Evolutionary conservation across 495 filamentous ascomycete species (phyloP).

Genomic region (Penicillium cinerascens): DNA sequence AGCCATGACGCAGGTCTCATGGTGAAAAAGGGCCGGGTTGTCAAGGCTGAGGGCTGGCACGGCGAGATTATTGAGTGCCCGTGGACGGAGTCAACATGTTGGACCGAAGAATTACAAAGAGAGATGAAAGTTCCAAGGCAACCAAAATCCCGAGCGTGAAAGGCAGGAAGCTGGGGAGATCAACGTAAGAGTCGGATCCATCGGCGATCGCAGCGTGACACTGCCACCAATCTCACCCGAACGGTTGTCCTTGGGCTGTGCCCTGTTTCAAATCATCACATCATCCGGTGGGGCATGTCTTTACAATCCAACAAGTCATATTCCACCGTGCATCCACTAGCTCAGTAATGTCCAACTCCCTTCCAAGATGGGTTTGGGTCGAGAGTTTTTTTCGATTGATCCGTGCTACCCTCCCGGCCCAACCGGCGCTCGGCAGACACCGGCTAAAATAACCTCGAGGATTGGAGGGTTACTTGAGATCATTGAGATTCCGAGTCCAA

Average conservation of each 20-base stretch:
- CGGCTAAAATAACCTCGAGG: not conserved
- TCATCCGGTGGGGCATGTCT: not conserved
- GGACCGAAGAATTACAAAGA: not conserved
- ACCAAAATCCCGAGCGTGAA: not conserved
- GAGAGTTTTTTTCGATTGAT: not conserved
- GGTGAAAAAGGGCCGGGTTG: not conserved
- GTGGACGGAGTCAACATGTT: not conserved
- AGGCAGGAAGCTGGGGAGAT: not conserved
- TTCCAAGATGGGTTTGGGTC: not conserved
- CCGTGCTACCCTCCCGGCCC: not conserved
- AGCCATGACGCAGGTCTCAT: constrained; percentile 16
- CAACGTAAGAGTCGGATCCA: not conserved
- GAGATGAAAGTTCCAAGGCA: not conserved
- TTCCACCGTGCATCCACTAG: not conserved
- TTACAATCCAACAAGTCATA: not conserved
- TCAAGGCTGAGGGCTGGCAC: not conserved
- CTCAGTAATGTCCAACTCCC: not conserved
- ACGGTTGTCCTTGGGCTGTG: not conserved
- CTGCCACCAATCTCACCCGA: not conserved
- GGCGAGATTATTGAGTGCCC: not conserved
- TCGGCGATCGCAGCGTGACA: not conserved
- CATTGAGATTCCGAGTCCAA: not conserved
- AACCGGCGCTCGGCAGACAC: not conserved
- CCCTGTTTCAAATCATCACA: not conserved
- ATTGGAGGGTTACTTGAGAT: not conserved